Evolutionary conservation across 192 early-diverging fungal species (phyloP).

Genomic region (Podila epicladia): DNA sequence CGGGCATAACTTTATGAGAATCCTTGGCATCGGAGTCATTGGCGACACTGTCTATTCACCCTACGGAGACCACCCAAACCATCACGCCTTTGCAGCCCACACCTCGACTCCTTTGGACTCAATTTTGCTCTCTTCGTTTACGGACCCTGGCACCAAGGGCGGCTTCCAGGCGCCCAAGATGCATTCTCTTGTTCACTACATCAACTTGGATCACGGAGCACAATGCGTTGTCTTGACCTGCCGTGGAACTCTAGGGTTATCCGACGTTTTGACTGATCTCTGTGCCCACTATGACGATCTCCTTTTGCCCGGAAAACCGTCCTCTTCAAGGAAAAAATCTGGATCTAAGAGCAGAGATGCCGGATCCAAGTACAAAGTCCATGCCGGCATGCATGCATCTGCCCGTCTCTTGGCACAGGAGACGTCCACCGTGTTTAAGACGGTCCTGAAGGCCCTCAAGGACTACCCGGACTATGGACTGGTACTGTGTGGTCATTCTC

Average conservation of each 20-base stretch:
- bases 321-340: conserved; percentile 12
- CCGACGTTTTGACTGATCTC: conserved; percentile 90
- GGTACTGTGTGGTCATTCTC: conserved; percentile 87
- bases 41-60: conserved; percentile 49
- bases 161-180: conserved; percentile 63
- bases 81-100: conserved; percentile 83
- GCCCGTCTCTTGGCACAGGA: conserved; percentile 75
- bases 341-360: conserved; percentile 17
- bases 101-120: conserved; percentile 77
- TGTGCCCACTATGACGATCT: conserved; percentile 78
- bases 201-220: conserved; percentile 84
- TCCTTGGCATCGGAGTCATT: conserved; percentile 69
- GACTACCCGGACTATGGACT: conserved; percentile 82
- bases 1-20: conserved; percentile 78
- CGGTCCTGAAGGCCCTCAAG: conserved; percentile 75
- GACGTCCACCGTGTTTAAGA: conserved; percentile 74
- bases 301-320: conserved; percentile 41
- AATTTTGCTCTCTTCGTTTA: conserved; percentile 78
- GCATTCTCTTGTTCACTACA: conserved; percentile 80
- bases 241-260: conserved; percentile 88
- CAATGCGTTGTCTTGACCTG: conserved; percentile 82
- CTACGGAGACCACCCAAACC: conserved; percentile 66
- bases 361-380: conserved; percentile 63
- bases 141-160: conserved; percentile 49
- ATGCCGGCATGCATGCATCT: conserved; percentile 88